A percentile compares a stretch with the other conserved stretches of the same genome.
These are phyloP conservation scores for Aspergillus udagawae DNA, from an alignment of 2,329 filamentous ascomycete genomes.

Conservation along the genomic window DNA sequence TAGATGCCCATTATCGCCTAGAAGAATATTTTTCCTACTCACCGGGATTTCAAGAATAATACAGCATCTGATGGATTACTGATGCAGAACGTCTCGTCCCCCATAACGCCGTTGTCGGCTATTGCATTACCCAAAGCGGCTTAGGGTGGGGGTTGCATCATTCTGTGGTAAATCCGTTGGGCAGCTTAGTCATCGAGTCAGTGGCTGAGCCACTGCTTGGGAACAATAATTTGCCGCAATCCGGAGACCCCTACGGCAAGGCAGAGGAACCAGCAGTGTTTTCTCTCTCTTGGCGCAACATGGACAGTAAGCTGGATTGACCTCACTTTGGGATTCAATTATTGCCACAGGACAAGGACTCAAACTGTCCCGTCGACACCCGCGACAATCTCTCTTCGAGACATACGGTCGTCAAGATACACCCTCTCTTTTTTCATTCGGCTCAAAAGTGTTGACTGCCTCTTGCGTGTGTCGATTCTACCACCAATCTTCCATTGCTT, in stretches of 20 bases:
- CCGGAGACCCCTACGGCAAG: slow-evolving; percentile 5
- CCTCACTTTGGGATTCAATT: neutral
- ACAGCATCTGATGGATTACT: neutral
- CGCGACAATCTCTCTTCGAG: no score
- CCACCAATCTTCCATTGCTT: neutral
- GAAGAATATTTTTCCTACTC: neutral
- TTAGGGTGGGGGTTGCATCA: slow-evolving; percentile 30
- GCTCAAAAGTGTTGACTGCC: neutral
- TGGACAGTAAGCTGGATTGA: neutral
- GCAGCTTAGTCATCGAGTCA: neutral
- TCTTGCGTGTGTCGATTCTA: neutral
- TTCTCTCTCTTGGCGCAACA: slow-evolving; percentile 4
- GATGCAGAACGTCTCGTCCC: neutral
- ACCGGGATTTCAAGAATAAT: neutral
- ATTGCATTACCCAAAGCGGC: slow-evolving; percentile 19
- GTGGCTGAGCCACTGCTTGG: slow-evolving; percentile 1
- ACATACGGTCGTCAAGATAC: neutral
- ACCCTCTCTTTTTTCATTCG: neutral
- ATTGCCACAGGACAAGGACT: neutral
- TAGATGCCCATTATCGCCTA: neutral
- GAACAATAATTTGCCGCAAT: neutral
- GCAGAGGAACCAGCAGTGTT: slow-evolving; percentile 1
- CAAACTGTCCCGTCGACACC: no score
- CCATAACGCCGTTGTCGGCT: slow-evolving; percentile 15
- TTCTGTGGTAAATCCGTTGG: slow-evolving; percentile 2